These are phyloP conservation scores for Quillaja saponaria DNA, from an alignment of 306 rosid genomes.

Conservation along the genomic window DNA sequence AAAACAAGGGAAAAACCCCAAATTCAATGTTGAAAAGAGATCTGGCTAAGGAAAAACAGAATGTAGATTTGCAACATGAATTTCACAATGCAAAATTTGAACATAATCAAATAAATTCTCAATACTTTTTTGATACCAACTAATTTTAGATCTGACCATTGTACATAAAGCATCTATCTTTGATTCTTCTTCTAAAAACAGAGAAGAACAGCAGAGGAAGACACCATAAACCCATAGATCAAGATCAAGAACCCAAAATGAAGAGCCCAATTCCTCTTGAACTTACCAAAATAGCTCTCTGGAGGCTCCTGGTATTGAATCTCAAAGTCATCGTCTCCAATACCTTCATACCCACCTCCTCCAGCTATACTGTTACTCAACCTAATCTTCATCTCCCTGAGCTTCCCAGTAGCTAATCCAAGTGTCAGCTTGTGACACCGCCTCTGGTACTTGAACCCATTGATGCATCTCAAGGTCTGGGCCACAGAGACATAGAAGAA, in stretches of 20 bases:
- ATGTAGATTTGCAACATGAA: not conserved
- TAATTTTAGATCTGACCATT: not conserved
- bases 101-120: not conserved
- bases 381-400: conserved; percentile 66
- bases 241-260: conserved; percentile 82
- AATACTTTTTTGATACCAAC: not conserved
- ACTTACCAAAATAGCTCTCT: conserved; percentile 79
- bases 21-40: not conserved
- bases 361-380: conserved; percentile 2
- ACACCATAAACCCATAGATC: conserved; percentile 68
- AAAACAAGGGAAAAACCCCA: too few relatives aligned
- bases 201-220: conserved; percentile 85
- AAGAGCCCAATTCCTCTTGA: conserved; percentile 94
- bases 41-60: not conserved
- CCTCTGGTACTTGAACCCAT: conserved; percentile 91
- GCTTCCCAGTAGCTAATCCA: conserved; percentile 73
- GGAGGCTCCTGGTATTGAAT: conserved; percentile 94
- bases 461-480: conserved; percentile 80
- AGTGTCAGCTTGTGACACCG: conserved; percentile 95
- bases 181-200: conserved; percentile 46
- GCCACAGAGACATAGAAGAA: conserved; percentile 89
- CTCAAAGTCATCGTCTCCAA: conserved; percentile 66
- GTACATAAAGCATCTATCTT: not conserved
- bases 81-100: not conserved
- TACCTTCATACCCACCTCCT: conserved; percentile 34